phyloP scores from a whole-genome alignment of 2,329 filamentous ascomycete species.

The Tolypocladium amazonense region DNA sequence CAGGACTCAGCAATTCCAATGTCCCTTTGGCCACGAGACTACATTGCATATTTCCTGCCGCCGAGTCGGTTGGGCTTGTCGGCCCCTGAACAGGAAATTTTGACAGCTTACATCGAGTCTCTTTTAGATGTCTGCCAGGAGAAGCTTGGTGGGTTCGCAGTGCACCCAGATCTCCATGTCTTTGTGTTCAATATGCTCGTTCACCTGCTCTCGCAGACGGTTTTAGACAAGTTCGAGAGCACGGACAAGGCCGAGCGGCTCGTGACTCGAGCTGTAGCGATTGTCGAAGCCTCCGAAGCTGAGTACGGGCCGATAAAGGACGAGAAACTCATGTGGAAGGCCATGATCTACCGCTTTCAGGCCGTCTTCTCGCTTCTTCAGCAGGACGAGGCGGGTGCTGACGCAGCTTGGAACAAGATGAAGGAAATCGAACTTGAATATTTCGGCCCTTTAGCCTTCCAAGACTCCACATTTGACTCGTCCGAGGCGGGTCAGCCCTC shows the following conservation, averaged over 20 bases:
- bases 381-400: neutral
- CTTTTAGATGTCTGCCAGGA: neutral
- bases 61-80: neutral
- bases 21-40: neutral
- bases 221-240: neutral
- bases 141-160: neutral
- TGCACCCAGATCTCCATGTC: neutral
- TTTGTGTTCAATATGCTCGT: neutral
- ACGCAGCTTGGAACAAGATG: neutral
- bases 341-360: neutral
- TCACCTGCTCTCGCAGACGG: neutral
- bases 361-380: neutral
- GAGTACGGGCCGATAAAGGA: neutral
- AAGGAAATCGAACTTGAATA: neutral
- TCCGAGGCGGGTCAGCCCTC: neutral
- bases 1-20: neutral
- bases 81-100: neutral
- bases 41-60: neutral
- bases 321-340: neutral
- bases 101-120: neutral
- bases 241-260: neutral
- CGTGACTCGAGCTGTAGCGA: neutral
- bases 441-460: neutral
- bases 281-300: neutral
- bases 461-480: neutral